Evolutionary conservation across 1,284 basidiomycete genomes (phyloP).

Genomic region (Spongiforma sp.): DNA sequence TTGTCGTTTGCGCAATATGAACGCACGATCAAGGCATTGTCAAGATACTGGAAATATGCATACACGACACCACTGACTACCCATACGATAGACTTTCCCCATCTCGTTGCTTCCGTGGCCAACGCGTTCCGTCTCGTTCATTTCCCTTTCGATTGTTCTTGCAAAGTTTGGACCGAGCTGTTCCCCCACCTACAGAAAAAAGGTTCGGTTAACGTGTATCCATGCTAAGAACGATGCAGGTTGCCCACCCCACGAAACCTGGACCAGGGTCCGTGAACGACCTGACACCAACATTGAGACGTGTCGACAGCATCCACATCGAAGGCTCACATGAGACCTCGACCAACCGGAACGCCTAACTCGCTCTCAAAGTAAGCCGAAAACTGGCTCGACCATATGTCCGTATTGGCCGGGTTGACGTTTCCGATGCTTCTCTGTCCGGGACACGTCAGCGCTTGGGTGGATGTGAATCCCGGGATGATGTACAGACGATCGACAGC

Average conservation of each 20-base stretch:
- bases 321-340: conserved; percentile 56
- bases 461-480: not conserved
- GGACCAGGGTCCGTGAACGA: conserved; percentile 64
- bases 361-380: conserved; percentile 59
- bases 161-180: conserved; percentile 19
- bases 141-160: conserved; percentile 1
- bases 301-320: conserved; percentile 38
- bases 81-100: no score
- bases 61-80: no score
- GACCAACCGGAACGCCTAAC: conserved; percentile 51
- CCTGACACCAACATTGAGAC: conserved; percentile 56
- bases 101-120: no score
- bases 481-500: conserved; percentile 55
- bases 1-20: no score
- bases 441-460: not conserved
- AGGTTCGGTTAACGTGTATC: conserved; percentile 8
- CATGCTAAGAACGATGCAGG: no score
- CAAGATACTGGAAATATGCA: no score
- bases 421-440: conserved; percentile 61
- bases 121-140: no score
- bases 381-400: conserved; percentile 58
- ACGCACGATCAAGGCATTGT: no score
- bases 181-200: conserved; percentile 13
- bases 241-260: conserved; percentile 55
- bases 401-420: conserved; percentile 52